phyloP scores from a whole-genome alignment of 2,329 filamentous ascomycete genomes.

The Cladosporium colombiae region DNA sequence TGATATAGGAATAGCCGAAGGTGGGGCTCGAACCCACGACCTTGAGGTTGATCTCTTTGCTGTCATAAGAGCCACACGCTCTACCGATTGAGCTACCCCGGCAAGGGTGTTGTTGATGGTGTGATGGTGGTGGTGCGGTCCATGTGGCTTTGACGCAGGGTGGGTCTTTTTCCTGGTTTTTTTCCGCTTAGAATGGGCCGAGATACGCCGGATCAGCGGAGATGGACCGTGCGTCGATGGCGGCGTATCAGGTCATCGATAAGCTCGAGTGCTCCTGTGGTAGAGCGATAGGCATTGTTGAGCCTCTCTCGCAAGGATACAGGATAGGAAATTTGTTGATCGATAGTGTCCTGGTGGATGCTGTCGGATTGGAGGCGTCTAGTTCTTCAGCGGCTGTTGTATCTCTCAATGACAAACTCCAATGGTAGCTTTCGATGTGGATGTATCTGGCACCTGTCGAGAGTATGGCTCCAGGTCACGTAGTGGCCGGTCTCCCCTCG shows the following conservation, averaged over 20 bases:
- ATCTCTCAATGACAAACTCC: not conserved
- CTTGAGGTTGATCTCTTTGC: not conserved
- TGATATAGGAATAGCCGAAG: not conserved
- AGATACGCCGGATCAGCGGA: not conserved
- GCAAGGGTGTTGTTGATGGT: not conserved
- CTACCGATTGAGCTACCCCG: conserved; percentile 50
- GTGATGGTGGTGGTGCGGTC: not conserved
- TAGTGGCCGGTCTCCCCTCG: not conserved
- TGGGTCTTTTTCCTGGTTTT: not conserved
- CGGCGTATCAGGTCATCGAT: not conserved
- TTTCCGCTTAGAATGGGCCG: not conserved
- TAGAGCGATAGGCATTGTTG: not conserved
- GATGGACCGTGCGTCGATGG: not conserved
- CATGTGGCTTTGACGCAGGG: not conserved
- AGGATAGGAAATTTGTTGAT: too few species aligned
- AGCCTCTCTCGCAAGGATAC: not conserved
- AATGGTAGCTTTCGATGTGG: not conserved
- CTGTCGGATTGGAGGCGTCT: not conserved
- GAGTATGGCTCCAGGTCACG: not conserved
- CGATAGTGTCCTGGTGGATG: not conserved
- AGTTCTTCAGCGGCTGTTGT: not conserved
- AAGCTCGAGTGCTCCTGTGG: not conserved
- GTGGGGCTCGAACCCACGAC: not conserved
- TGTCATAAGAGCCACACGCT: conserved; percentile 38
- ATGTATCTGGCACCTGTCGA: not conserved